Percentiles rank a stretch among this genome's conserved stretches.
These are phyloP conservation scores for Alternaria dauci DNA, from an alignment of 2,329 filamentous ascomycete species.

Conservation along the genomic window DNA sequence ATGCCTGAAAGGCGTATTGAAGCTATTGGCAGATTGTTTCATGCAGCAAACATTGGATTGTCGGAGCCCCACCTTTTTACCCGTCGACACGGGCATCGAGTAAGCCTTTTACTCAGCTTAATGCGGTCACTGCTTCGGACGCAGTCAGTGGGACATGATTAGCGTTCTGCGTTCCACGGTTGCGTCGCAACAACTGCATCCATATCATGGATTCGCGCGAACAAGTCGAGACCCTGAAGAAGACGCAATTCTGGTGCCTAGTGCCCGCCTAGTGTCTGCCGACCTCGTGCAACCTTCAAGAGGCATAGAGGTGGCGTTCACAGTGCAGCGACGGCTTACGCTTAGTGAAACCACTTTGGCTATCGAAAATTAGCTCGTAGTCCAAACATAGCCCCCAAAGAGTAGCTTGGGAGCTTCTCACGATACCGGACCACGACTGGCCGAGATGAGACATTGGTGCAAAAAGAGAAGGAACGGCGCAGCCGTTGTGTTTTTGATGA, in stretches of 20 bases:
- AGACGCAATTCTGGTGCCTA: background rate
- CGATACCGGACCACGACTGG: background rate
- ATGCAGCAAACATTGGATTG: background rate
- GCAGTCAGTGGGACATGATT: background rate
- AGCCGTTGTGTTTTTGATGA: background rate
- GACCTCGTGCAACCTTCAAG: background rate
- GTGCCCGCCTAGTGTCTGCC: background rate
- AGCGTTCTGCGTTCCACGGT: background rate
- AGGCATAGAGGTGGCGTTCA: background rate
- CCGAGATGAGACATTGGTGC: background rate
- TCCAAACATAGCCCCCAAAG: background rate
- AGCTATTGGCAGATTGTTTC: constrained; percentile 2
- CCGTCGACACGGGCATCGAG: background rate
- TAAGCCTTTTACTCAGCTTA: background rate
- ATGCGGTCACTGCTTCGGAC: background rate
- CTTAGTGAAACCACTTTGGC: background rate
- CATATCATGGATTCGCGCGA: background rate
- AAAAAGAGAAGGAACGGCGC: background rate
- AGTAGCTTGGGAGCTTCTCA: background rate
- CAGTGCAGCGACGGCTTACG: background rate
- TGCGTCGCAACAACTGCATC: background rate
- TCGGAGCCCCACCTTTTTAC: constrained; percentile 2
- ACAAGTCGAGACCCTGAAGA: background rate
- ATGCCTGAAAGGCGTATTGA: background rate
- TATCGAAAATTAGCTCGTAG: background rate